Percentiles rank a stretch among this genome's conserved stretches.
These are phyloP conservation scores for Lepiota brunneoincarnata DNA, from an alignment of 768 basidiomycete genomes.

Conservation along the genomic window DNA sequence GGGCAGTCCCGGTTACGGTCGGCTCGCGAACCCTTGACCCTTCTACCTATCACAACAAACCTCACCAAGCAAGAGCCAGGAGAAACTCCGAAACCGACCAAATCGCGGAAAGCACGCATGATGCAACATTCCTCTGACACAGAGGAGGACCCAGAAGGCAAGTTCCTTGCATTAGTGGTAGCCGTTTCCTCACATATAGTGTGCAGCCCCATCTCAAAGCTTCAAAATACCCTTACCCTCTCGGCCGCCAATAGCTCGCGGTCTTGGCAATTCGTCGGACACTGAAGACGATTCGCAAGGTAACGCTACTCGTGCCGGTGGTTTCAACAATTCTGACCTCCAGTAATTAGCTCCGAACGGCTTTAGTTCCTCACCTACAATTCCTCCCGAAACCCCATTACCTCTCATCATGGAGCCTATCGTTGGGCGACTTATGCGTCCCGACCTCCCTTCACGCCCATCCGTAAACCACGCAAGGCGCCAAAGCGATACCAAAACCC, in stretches of 20 bases:
- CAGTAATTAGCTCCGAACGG: not conserved
- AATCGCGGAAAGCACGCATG: not conserved
- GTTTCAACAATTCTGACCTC: not conserved
- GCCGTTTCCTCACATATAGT: not conserved
- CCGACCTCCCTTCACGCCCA: not conserved
- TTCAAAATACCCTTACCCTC: constrained; percentile 2
- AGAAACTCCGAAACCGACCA: not conserved
- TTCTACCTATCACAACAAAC: not conserved
- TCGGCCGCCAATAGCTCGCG: not conserved
- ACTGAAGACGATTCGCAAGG: constrained; percentile 17
- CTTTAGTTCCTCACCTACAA: not conserved
- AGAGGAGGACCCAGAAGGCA: constrained; percentile 19
- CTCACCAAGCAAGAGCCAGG: not conserved
- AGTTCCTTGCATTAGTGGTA: not conserved
- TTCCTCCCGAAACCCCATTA: constrained; percentile 2
- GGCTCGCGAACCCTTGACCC: not conserved
- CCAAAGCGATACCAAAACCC: not conserved
- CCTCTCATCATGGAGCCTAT: not conserved
- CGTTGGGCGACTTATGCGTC: not conserved
- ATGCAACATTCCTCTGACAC: constrained; percentile 18
- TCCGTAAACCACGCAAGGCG: not conserved
- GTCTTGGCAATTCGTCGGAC: constrained; percentile 11
- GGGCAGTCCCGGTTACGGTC: not conserved
- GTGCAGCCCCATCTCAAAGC: not conserved
- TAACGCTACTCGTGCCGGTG: not conserved